Evolutionary conservation across 2,329 filamentous ascomycete genomes (phyloP), one percentile per base, ranked within the genome.

Genomic region (Ophiostoma ips): DNA sequence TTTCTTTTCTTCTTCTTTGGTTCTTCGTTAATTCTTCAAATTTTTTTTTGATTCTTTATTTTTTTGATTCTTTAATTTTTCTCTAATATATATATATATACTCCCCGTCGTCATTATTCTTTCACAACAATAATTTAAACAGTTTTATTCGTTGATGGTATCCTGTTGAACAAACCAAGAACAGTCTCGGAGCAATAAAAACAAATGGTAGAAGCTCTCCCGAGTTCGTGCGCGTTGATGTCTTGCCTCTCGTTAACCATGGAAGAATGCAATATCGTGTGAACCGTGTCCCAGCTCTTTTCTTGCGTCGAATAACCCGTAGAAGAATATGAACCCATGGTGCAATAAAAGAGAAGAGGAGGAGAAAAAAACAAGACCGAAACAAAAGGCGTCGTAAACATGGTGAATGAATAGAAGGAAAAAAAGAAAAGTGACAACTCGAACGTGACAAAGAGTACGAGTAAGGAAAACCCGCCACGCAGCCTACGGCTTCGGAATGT

Each of bases 401-500:
- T 46, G 35, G 19, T 19, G 45, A 28, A 28, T 47, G 45, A 37
- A 31, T 48, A 40, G 15, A 24, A 41, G 31, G 9, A 15, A 24
- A 18, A 28, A 28, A 13, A 28, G 16, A 16, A 4, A 24, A 47
- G 12, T 24, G 13, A 21, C 13, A 21, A 6, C 33, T 12, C 30
- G 24, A 36, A 8, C 24, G 5, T 28, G 24, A 28, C 24, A 4
- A 28, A n/a, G n/a, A n/a, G n/a, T n/a, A n/a, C n/a, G n/a, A n/a
- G n/a, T n/a, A n/a, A n/a, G n/a, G n/a, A n/a, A n/a, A n/a, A n/a
- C n/a, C n/a, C n/a, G n/a, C n/a, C n/a, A n/a, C n/a, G n/a, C n/a
- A n/a, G n/a, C 31, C 30, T 46, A 83, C 52, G 77, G 88, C 77
- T 98, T 98, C 15, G 92, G 92, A 57, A 98, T 88, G 64, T 92